Evolutionary conservation across 164 flowering plant species (phyloP), one percentile per base, ranked within the genome.

Genomic region (Vitis amurensis): DNA sequence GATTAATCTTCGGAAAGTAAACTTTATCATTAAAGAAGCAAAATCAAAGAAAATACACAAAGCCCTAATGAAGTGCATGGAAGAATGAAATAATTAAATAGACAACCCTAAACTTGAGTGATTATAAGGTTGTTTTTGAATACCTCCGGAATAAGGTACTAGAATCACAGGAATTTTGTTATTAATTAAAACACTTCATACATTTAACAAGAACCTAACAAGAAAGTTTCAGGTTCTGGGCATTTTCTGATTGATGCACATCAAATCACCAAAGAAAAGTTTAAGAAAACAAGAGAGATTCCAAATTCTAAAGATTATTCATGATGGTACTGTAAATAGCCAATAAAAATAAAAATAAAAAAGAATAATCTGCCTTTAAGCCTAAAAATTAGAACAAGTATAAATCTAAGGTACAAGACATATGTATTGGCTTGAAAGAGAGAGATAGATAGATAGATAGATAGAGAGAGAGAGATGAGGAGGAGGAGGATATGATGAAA

Each of bases 221-320:
- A 64, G 9, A 58, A 23, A 49, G 11, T 47, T 55, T 68, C 9
- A 59, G 17, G 19, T 13, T 59, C 47, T 13, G 61, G 55, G 68
- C 52, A 66, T 14, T 55, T 70, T 63, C 50, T 71, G 70, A 68
- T 65, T 71, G 73, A 71, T 71, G 60, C 61, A 71, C 70, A 70
- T 75, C 74, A 70, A 75, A 79, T 79, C 76, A 76, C 49, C 9
- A 71, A 55, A 76, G 55, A 57, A 57, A 60, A 55, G 12, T 37
- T 37, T 6, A n/a, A 61, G 4, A 62, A 69, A 13, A 52, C 13
- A 50, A 61, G 23, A 66, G 50, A 56, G 30, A 67, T 59, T 55
- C 66, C 64, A 44, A 53, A 29, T 44, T 13, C 30, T 30, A 53
- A 61, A 55, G 71, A 48, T 31, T 61, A 65, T 60, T 31, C 52